Conservation (phyloP, 2,329 filamentous ascomycete genomes). For the Aspergillus fumigatus region DNA sequence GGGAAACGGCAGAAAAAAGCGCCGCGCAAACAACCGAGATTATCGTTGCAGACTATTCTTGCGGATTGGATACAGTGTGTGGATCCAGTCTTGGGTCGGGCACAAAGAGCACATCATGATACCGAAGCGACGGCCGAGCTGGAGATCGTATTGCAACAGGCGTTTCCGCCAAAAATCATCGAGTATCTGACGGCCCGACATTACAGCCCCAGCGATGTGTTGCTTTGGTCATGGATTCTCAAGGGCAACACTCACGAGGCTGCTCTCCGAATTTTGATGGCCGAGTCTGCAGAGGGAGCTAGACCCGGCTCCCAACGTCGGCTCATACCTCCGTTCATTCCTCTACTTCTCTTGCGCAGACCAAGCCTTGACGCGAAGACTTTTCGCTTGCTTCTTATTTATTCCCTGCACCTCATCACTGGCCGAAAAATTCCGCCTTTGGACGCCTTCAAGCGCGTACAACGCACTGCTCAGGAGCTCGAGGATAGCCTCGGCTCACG, state of each 20-base stretch:
- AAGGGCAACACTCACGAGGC: constrained; percentile 34
- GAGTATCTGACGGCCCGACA: constrained; percentile 28
- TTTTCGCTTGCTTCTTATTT: constrained; percentile 41
- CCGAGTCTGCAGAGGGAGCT: constrained; percentile 22
- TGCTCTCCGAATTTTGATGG: constrained; percentile 31
- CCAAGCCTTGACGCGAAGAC: constrained; percentile 36
- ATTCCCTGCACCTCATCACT: constrained; percentile 33
- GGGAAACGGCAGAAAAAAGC: constrained; percentile 4
- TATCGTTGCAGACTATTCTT: constrained; percentile 32
- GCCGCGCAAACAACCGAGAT: constrained; percentile 8
- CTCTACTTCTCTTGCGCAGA: constrained; percentile 45
- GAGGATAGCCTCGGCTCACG: neutral
- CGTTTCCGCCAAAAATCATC: constrained; percentile 29
- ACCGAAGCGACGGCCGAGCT: constrained; percentile 10
- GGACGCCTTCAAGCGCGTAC: neutral
- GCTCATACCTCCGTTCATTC: constrained; percentile 44
- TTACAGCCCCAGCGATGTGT: constrained; percentile 38
- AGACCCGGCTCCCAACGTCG: constrained; percentile 2
- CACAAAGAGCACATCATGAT: neutral
- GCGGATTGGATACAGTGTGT: constrained; percentile 36
- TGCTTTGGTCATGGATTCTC: constrained; percentile 46
- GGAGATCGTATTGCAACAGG: constrained; percentile 23
- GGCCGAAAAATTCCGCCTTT: constrained; percentile 18
- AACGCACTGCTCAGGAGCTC: constrained; percentile 1
- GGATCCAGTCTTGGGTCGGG: constrained; percentile 23